Base-by-base conservation (phyloP, 1,284 basidiomycete genomes). In the Schizophyllum amplum region DNA sequence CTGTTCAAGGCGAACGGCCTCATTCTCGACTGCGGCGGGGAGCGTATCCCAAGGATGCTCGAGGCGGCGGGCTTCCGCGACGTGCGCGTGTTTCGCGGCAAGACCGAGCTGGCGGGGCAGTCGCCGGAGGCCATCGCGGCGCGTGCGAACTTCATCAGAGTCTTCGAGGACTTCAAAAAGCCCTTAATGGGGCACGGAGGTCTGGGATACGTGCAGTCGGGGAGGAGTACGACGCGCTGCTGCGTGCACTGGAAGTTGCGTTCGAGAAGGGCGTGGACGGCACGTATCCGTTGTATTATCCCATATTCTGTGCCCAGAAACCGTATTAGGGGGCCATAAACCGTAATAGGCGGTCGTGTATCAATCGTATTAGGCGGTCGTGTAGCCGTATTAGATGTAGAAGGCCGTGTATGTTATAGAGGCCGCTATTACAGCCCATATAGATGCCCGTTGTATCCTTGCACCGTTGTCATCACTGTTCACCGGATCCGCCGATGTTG, bases 51-150 rank as follows among this genome's bases (percentile, higher is more conserved):
- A 4, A 15, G 26, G 52, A 60, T 60, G 55, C 57, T 56, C 17
- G 26, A 50, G 20, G 22, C 57, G 11, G 60, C 59, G 5, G 63
- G 63, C 23, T 64, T 64, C 52, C 54, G 57, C 22, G 56, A 64
- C 22, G 48, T 64, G 24, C 55, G 23, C 57, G 51, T 17, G 58
- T 60, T 24, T 57, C 58, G 24, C 56, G 61, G 11, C 11, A 9
- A 42, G 27, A 54, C 57, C 48, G 53, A 61, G 20, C 13, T 21
- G 4, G 54, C 61, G 21, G 62, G 62, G 4, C 51, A 48, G 27
- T 58, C 47, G 60, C 52, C 51, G 25, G 59, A 56, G 17, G 57
- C 54, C 25, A 48, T 51, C 24, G 56, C 57, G 22, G 54, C 27
- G 23, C 24, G 49, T 20, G 23, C 20, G 25, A 58, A 54, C 51